phyloP scores from a whole-genome alignment of 176 grass and related monocot species.

The Phoenix roebelenii region DNA sequence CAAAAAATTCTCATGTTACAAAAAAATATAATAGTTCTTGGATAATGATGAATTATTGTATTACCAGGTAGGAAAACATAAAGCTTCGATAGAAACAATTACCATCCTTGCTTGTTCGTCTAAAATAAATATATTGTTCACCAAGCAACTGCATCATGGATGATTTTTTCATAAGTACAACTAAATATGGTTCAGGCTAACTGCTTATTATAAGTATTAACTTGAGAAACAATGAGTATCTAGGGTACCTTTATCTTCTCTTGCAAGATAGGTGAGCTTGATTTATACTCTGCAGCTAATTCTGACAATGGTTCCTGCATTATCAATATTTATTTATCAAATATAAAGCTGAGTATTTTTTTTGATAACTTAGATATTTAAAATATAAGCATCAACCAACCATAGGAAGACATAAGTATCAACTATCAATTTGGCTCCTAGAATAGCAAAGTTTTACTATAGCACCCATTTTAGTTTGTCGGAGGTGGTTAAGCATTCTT shows the following conservation, averaged over 20 bases:
- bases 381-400: too few relatives aligned
- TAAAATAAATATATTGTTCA: background rate
- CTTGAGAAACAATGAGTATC: background rate
- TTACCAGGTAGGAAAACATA: conserved; percentile 1
- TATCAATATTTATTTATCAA: background rate
- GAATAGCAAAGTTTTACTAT: too few relatives aligned
- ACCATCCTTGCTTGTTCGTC: background rate
- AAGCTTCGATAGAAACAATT: conserved; percentile 5
- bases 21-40: too few relatives aligned
- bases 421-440: too few relatives aligned
- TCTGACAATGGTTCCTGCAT: background rate
- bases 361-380: too few relatives aligned
- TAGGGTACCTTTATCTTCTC: background rate
- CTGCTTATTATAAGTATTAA: background rate
- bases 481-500: too few relatives aligned
- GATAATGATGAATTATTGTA: too few relatives aligned
- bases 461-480: too few relatives aligned
- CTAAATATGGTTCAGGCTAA: too few relatives aligned
- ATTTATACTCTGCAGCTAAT: background rate
- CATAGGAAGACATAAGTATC: too few relatives aligned
- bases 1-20: too few relatives aligned
- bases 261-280: background rate
- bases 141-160: background rate
- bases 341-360: too few relatives aligned
- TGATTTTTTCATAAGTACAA: background rate